Evolutionary conservation across 768 basidiomycete species (phyloP), one percentile per base, ranked within the genome.

Genomic region (Pholiota conissans): DNA sequence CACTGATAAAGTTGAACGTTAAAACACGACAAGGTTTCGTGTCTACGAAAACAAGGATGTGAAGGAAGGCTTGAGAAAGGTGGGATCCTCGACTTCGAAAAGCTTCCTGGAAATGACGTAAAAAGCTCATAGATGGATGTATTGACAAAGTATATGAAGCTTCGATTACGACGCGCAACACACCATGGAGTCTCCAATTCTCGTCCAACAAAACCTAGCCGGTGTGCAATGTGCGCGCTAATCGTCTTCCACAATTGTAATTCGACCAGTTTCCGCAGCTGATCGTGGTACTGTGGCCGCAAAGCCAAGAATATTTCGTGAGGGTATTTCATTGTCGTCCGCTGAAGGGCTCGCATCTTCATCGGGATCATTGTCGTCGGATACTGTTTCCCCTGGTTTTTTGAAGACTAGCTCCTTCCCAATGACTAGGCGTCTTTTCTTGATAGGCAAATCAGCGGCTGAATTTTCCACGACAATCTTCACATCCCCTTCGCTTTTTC

Each of bases 361-460:
- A 30, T 72, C 71, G 16, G 69, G 67, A 22, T 73, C 76, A 8
- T 73, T 69, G 3, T 66, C 69, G 50, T 69, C 73, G 53, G 74
- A n/a, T n/a, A n/a, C 77, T 18, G 71, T 76, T 50, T 77, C 76
- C 27, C 76, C 77, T 32, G 80, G 78, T 52, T 69, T 75, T 52
- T 70, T 75, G 61, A 82, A 81, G 1, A 82, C 73, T 51, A 95
- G 71, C 65, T 86, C 91, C 64, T 84, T 82, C 58, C 90, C 93
- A 56, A 85, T 90, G 0, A 95, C 85, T 28, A 96, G 72, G 61
- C 93, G 80, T 56, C 93, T 75, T 71, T 93, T 95, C 79, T 93
- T 94, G 49, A 87, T 64, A 1, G 86, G 85, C 11, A 71, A 75
- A 29, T 76, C 76, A 11, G 64, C 56, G 9, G 66, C 66, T 30